Conservation (phyloP, 2,329 filamentous ascomycete species). For the Monilinia fructigena region DNA sequence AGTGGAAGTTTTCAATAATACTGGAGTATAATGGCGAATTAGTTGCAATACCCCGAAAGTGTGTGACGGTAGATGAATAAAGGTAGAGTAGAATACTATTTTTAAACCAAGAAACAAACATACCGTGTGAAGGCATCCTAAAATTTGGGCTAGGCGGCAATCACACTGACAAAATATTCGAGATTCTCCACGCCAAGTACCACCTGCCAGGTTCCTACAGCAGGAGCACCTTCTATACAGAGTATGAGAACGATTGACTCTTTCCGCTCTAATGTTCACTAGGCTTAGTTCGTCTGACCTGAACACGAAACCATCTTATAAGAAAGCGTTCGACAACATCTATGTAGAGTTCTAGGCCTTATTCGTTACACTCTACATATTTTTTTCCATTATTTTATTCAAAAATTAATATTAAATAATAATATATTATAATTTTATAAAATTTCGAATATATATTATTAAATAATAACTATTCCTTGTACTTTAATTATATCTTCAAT, state of each 20-base stretch:
- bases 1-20: not conserved
- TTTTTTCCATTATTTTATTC: too few species aligned
- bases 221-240: not conserved
- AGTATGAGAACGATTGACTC: not conserved
- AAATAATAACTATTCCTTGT: too few species aligned
- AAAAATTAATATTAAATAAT: too few species aligned
- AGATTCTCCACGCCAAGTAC: not conserved
- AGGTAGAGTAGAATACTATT: not conserved
- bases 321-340: not conserved
- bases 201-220: not conserved
- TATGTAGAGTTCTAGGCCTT: too few species aligned
- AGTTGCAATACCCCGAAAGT: constrained; percentile 7
- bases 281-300: not conserved
- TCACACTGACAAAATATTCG: not conserved
- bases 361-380: too few species aligned
- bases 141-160: not conserved
- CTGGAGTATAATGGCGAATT: not conserved
- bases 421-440: too few species aligned
- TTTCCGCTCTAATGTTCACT: not conserved
- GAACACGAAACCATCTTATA: not conserved
- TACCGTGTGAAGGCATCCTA: not conserved
- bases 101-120: not conserved
- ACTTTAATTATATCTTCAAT: too few species aligned
- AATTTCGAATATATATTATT: too few species aligned
- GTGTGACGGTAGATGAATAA: not conserved